A percentile compares a stretch with the other conserved stretches of the same genome.
These are phyloP conservation scores for Sporothrix pseudoabietina DNA, from an alignment of 2,329 filamentous ascomycete genomes.

Conservation along the genomic window DNA sequence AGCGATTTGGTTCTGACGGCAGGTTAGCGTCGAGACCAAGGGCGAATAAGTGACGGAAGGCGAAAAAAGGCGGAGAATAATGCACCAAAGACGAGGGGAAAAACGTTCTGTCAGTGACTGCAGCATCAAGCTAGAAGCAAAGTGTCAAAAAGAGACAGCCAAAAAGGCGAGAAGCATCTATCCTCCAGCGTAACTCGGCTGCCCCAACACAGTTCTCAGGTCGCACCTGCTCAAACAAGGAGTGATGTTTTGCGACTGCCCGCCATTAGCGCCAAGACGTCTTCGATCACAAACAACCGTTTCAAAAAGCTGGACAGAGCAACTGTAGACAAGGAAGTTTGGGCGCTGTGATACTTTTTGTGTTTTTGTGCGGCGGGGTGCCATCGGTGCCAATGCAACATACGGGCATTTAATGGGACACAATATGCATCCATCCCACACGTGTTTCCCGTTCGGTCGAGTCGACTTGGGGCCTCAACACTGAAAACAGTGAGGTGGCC, in stretches of 20 bases:
- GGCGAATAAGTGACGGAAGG: not conserved
- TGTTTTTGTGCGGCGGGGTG: constrained; percentile 3
- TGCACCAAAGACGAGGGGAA: constrained; percentile 4
- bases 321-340: not conserved
- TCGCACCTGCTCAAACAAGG: not conserved
- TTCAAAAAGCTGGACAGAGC: constrained; percentile 3
- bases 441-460: not conserved
- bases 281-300: not conserved
- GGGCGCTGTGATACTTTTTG: not conserved
- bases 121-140: not conserved
- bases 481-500: not conserved
- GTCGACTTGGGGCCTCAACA: not conserved
- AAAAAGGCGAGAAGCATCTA: not conserved
- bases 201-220: not conserved
- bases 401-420: not conserved
- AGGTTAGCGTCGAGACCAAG: not conserved
- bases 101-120: not conserved
- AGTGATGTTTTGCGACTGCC: not conserved
- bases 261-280: not conserved
- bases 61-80: not conserved
- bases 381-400: constrained; percentile 6
- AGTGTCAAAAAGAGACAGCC: not conserved
- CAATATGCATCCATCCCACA: constrained; percentile 7
- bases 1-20: constrained; percentile 25
- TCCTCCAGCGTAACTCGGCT: not conserved